Evolutionary conservation across 257 asterid species (phyloP).

Genomic region (Oldenlandia corymbosa): DNA sequence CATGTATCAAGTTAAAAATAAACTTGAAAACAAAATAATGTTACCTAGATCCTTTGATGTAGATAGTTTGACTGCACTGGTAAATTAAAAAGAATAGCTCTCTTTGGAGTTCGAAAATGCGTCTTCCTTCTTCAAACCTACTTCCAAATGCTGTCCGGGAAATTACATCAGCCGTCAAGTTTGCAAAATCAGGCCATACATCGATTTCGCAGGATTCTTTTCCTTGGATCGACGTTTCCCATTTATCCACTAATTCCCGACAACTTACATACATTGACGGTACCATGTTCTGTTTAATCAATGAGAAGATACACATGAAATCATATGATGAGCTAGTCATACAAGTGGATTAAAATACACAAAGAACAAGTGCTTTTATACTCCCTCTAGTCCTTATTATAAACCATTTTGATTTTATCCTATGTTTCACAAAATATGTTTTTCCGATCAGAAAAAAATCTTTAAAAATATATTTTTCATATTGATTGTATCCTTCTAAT

Average conservation of each 20-base stretch:
- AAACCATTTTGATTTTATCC: no score
- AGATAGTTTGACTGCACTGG: conserved; percentile 41
- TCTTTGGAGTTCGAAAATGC: conserved; percentile 38
- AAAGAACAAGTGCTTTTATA: no score
- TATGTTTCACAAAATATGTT: no score
- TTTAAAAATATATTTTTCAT: no score
- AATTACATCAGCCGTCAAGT: conserved; percentile 39
- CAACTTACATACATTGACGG: conserved; percentile 42
- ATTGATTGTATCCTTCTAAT: no score
- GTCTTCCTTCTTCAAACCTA: conserved; percentile 27
- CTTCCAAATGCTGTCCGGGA: conserved; percentile 48
- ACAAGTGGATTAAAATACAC: no score
- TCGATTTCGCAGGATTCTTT: conserved; percentile 33
- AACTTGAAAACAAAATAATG: no score
- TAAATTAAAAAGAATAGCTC: conserved; percentile 52
- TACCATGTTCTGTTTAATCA: conserved; percentile 51
- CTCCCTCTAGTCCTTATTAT: no score
- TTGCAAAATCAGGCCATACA: conserved; percentile 41
- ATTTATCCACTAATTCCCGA: conserved; percentile 36
- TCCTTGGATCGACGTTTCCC: conserved; percentile 29
- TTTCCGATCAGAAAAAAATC: no score
- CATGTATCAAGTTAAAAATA: no score
- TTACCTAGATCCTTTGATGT: conserved; percentile 59
- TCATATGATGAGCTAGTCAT: no score
- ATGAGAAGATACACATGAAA: no score